phyloP scores from a whole-genome alignment of 192 early-diverging fungal genomes.

The Entomortierella lignicola region DNA sequence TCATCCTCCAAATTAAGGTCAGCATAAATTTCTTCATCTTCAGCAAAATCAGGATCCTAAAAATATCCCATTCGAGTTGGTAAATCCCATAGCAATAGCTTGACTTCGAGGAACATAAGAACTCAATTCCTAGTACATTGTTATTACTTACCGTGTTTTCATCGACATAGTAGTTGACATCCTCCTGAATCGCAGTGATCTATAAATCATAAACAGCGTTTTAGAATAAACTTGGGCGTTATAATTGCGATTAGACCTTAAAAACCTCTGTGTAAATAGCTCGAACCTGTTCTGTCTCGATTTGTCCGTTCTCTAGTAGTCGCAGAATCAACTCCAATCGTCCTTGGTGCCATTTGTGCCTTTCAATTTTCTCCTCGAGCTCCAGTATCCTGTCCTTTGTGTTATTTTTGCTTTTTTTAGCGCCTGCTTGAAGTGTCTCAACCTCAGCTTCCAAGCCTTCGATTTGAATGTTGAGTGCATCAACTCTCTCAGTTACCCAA shows the following conservation, averaged over 20 bases:
- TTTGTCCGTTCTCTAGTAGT: slow-evolving; percentile 91
- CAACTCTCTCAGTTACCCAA: slow-evolving; percentile 87
- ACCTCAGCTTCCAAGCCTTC: slow-evolving; percentile 93
- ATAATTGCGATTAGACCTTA: neutral
- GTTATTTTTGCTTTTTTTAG: slow-evolving; percentile 87
- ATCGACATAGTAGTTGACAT: slow-evolving; percentile 94
- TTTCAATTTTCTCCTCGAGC: slow-evolving; percentile 83
- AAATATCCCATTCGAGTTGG: slow-evolving; percentile 85
- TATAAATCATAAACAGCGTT: slow-evolving; percentile 17
- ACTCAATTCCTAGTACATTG: too few species aligned
- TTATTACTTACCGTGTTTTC: slow-evolving; percentile 76
- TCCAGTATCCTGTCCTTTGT: slow-evolving; percentile 79
- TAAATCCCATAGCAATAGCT: neutral
- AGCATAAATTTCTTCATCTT: slow-evolving; percentile 95
- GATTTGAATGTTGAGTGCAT: slow-evolving; percentile 87
- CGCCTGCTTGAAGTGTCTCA: slow-evolving; percentile 74
- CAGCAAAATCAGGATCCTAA: slow-evolving; percentile 89
- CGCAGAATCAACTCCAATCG: slow-evolving; percentile 93
- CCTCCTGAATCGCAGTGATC: slow-evolving; percentile 86
- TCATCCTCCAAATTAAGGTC: slow-evolving; percentile 93
- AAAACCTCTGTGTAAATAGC: neutral
- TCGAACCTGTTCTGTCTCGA: slow-evolving; percentile 90
- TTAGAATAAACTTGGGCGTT: too few species aligned
- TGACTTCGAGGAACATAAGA: slow-evolving; percentile 39
- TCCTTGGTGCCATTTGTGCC: slow-evolving; percentile 92